Evolutionary conservation across 345 rosid species (phyloP), one percentile per base, ranked within the genome.

Genomic region (Bruguiera gymnorhiza): DNA sequence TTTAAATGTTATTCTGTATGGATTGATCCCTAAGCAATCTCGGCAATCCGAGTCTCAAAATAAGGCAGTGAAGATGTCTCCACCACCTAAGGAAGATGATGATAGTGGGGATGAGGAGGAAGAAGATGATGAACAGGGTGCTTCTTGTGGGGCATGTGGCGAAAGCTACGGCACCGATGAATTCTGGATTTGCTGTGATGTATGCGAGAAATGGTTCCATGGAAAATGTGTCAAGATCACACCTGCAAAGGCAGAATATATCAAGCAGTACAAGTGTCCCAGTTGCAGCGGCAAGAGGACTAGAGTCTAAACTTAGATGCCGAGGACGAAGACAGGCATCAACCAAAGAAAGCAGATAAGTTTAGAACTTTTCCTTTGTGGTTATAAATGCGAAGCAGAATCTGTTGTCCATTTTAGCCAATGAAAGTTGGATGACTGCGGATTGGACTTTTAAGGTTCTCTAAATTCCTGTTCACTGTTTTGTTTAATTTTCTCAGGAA

Each of bases 161-260:
- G 99, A 96, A 70, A 96, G 80, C 83, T 86, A 96, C 53, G 98
- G 94, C 56, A 76, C 87, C n/a, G 99, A 96, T 36, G 99, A 96
- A 72, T 96, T 96, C 74, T 96, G 99, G 99, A 96, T 96, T 67
- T 96, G 97, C 88, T 96, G 99, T 0, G 99, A 96, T 58, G 77
- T 92, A 1, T 96, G 99, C 19, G 99, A 96, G 92, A 89, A 81
- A 84, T 96, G 99, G 99, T 96, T 96, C 85, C 99, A 96, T 75
- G 98, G 99, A 3, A 96, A 96, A 81, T 96, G 99, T 30, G 99
- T 96, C 77, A 96, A 96, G 94, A 96, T 96, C 30, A 96, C 99
- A 31, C 99, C 99, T 2, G 99, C 99, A 63, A 96, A 96, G 79
- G 99, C 99, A 2, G 99, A 96, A 80, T 94, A 89, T 71, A 96